These are phyloP conservation scores for Thelonectria olida DNA, from an alignment of 2,329 filamentous ascomycete species.

Conservation along the genomic window DNA sequence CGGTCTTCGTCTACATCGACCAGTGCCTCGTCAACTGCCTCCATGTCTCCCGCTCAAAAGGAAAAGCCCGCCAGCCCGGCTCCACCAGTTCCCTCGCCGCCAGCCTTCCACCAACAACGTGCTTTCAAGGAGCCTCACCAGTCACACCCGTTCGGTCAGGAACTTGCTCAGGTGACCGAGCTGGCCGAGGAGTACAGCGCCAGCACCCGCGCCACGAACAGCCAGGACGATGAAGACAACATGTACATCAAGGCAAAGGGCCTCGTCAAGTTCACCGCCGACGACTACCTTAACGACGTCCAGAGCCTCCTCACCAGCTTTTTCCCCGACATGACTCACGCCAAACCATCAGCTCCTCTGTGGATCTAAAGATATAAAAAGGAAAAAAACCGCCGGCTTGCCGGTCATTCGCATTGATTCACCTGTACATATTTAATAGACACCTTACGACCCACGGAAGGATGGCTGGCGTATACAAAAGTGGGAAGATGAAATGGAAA, in stretches of 20 bases:
- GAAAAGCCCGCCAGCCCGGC: conserved; percentile 39
- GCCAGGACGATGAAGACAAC: conserved; percentile 73
- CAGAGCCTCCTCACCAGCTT: conserved; percentile 72
- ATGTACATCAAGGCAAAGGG: conserved; percentile 74
- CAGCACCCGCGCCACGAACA: conserved; percentile 57
- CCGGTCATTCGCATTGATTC: conserved; percentile 33
- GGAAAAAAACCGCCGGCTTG: conserved; percentile 12
- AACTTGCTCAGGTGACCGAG: conserved; percentile 92
- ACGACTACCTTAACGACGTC: conserved; percentile 87
- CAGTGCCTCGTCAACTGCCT: conserved; percentile 58
- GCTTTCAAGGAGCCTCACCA: conserved; percentile 62
- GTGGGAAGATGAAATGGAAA: conserved; percentile 27
- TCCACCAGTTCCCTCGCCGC: conserved; percentile 43
- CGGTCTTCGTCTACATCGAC: conserved; percentile 66
- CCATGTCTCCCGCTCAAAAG: conserved; percentile 42
- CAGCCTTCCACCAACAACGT: conserved; percentile 51
- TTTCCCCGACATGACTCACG: conserved; percentile 55
- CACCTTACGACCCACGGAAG: conserved; percentile 38
- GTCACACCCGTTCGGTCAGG: conserved; percentile 83
- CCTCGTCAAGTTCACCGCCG: conserved; percentile 76
- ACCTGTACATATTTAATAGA: conserved; percentile 46
- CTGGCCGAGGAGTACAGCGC: conserved; percentile 87
- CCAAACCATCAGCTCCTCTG: conserved; percentile 47
- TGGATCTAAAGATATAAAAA: conserved; percentile 59
- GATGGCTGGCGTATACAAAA: conserved; percentile 26